These are phyloP conservation scores for Avena atlantica DNA, from an alignment of 176 grass and related monocot genomes.

Conservation along the genomic window DNA sequence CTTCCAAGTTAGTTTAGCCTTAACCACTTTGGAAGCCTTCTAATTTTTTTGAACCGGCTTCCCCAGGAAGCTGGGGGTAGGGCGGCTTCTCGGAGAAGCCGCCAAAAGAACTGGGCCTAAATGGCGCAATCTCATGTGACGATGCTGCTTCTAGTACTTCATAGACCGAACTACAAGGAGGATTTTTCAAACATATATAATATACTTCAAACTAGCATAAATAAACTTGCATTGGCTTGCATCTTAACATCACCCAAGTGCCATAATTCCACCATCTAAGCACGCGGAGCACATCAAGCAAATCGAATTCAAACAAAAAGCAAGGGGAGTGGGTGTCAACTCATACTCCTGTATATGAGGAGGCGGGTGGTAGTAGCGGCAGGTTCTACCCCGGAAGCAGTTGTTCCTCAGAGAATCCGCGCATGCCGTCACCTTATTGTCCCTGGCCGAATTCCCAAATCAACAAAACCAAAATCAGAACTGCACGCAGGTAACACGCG, in stretches of 20 bases:
- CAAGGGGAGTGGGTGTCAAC: not conserved
- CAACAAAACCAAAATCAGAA: conserved; percentile 38
- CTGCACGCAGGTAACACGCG: not conserved
- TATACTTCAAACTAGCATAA: not conserved
- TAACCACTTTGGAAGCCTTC: too few relatives aligned
- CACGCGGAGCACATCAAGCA: not conserved
- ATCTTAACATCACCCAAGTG: not conserved
- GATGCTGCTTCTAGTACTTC: not conserved
- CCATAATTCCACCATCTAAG: not conserved
- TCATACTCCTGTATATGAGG: conserved; percentile 72
- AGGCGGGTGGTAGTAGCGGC: conserved; percentile 78
- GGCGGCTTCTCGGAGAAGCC: too few relatives aligned
- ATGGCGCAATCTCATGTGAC: not conserved
- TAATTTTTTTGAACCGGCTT: too few relatives aligned
- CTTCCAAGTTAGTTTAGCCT: too few relatives aligned
- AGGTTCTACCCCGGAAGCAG: conserved; percentile 64
- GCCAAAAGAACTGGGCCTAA: too few relatives aligned
- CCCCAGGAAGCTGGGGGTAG: too few relatives aligned
- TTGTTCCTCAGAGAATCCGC: conserved; percentile 67
- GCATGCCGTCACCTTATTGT: conserved; percentile 84
- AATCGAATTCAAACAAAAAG: conserved; percentile 6
- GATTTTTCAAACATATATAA: conserved; percentile 6
- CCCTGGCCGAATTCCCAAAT: conserved; percentile 43
- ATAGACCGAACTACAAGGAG: not conserved
- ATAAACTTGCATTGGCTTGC: not conserved